A percentile compares a stretch with the other conserved stretches of the same genome.
Evolutionary conservation across 345 rosid genomes (phyloP).

Genomic region (Carallia brachiata): DNA sequence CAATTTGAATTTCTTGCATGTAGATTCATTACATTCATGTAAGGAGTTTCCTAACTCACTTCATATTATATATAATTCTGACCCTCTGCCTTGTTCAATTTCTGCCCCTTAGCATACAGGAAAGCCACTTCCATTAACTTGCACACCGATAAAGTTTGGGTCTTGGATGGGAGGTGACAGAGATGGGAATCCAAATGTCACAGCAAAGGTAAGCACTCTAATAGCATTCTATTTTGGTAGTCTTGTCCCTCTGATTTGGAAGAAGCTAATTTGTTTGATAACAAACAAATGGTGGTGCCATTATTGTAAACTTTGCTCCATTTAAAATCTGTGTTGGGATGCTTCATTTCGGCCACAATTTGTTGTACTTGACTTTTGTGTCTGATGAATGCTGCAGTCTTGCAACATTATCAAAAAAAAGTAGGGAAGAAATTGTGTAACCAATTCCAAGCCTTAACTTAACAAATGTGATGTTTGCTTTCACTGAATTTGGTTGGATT

Average conservation of each 20-base stretch:
- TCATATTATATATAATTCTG: conserved; percentile 10
- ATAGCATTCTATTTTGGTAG: background rate
- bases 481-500: background rate
- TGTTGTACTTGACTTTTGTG: background rate
- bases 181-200: conserved; percentile 96
- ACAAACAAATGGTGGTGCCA: background rate
- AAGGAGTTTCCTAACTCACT: conserved; percentile 8
- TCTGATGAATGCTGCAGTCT: background rate
- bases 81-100: conserved; percentile 1
- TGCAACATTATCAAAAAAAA: background rate
- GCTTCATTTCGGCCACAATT: background rate
- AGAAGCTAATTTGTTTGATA: background rate
- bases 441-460: background rate
- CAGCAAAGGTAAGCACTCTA: conserved; percentile 63
- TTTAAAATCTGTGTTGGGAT: no score
- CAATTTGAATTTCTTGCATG: conserved; percentile 9
- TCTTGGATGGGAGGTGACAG: conserved; percentile 99
- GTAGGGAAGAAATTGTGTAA: background rate
- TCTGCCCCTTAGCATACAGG: conserved; percentile 59
- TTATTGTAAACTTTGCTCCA: background rate
- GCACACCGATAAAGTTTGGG: conserved; percentile 88
- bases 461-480: background rate
- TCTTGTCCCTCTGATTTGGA: background rate
- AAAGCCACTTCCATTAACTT: conserved; percentile 78
- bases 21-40: conserved; percentile 7